phyloP scores from a whole-genome alignment of 1,284 basidiomycete genomes.

The Fomitopsis betulina region DNA sequence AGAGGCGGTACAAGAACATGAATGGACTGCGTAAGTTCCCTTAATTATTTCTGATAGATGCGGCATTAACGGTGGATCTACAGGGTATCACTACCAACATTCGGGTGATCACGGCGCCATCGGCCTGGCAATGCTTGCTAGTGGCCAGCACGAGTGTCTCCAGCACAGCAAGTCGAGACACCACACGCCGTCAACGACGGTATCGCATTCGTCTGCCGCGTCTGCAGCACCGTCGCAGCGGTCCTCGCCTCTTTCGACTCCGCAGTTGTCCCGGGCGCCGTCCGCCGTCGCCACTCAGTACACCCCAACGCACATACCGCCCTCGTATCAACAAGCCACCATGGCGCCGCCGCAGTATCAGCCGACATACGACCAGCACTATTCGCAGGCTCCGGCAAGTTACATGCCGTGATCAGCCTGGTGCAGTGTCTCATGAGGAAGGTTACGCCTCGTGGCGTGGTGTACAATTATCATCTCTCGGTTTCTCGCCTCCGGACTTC shows the following conservation, averaged over 20 bases:
- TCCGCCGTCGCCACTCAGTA: conserved; percentile 5
- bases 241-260: conserved; percentile 20
- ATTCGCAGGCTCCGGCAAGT: conserved; percentile 3
- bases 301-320: conserved; percentile 14
- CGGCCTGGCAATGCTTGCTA: conserved; percentile 79
- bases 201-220: not conserved
- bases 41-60: not conserved
- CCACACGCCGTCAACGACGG: conserved; percentile 19
- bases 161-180: conserved; percentile 27
- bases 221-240: conserved; percentile 16
- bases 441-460: not conserved
- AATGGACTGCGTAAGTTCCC: conserved; percentile 69
- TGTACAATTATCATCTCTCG: conserved; percentile 1
- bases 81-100: conserved; percentile 93
- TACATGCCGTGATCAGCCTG: conserved; percentile 10
- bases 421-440: not conserved
- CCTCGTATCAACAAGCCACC: conserved; percentile 41
- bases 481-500: not conserved
- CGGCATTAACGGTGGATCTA: not conserved
- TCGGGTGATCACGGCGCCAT: conserved; percentile 91
- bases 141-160: conserved; percentile 72
- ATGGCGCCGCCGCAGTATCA: conserved; percentile 42
- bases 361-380: conserved; percentile 7
- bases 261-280: conserved; percentile 15
- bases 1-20: conserved; percentile 97